Conservation (phyloP, 2,329 filamentous ascomycete genomes). For the Botryotinia calthae region DNA sequence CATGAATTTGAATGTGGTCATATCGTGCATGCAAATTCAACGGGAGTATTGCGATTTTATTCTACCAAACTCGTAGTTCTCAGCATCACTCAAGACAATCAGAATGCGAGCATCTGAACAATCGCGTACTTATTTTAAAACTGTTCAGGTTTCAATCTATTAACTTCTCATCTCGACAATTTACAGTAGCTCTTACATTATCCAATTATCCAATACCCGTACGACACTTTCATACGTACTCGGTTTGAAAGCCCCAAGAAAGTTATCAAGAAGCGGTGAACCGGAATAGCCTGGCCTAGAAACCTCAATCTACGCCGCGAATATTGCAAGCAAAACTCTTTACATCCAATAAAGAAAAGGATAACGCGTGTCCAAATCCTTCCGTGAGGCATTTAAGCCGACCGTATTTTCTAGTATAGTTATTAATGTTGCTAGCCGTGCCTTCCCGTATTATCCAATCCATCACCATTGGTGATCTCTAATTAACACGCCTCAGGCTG, state of each 20-base stretch:
- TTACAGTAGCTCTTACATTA: conserved; percentile 6
- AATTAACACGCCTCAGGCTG: not conserved
- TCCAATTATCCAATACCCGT: not conserved
- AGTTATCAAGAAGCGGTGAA: not conserved
- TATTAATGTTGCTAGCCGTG: not conserved
- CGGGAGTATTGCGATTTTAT: not conserved
- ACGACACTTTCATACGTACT: not conserved
- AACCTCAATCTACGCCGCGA: not conserved
- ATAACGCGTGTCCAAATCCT: not conserved
- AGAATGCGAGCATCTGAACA: not conserved
- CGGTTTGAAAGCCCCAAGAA: not conserved
- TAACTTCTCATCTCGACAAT: not conserved
- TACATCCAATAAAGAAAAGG: not conserved
- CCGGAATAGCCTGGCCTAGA: not conserved
- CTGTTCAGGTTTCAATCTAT: not conserved
- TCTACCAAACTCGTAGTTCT: not conserved
- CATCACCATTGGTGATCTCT: not conserved
- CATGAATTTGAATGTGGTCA: conserved; percentile 12
- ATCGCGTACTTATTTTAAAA: not conserved
- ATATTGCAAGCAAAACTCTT: not conserved
- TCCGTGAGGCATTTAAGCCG: conserved; percentile 1
- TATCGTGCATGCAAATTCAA: conserved; percentile 11
- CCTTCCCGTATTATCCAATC: not conserved
- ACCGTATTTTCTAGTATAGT: not conserved
- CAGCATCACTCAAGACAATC: not conserved